Evolutionary conservation across 345 rosid species (phyloP).

Genomic region (Dimocarpus longan): DNA sequence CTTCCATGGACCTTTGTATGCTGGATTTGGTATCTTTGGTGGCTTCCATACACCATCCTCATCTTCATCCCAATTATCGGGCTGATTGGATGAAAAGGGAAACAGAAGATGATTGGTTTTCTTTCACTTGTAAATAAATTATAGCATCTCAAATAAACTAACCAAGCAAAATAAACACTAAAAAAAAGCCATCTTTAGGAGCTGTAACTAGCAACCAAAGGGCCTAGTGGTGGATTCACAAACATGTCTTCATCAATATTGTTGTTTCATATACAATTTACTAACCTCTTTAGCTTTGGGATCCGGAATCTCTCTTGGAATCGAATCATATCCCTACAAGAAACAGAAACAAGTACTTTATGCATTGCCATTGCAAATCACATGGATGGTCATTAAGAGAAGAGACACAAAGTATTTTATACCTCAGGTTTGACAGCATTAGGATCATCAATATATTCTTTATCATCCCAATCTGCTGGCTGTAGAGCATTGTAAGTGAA

Average conservation of each 20-base stretch:
- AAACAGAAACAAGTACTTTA: neutral
- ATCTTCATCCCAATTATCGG: conserved; percentile 51
- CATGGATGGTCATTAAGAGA: neutral
- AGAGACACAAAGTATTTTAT: neutral
- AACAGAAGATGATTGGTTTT: neutral
- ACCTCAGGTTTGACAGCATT: conserved; percentile 48
- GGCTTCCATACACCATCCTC: conserved; percentile 50
- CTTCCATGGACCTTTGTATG: conserved; percentile 53
- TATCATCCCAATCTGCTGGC: conserved; percentile 53
- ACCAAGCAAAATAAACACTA: neutral
- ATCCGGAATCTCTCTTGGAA: conserved; percentile 46
- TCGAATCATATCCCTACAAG: conserved; percentile 47
- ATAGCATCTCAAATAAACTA: neutral
- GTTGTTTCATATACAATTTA: neutral
- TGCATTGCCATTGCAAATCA: conserved; percentile 3
- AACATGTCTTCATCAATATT: neutral
- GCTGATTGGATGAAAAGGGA: conserved; percentile 25
- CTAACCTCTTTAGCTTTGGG: conserved; percentile 47
- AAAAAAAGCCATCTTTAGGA: neutral
- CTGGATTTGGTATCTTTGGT: conserved; percentile 49
- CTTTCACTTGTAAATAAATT: neutral
- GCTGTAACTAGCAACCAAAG: neutral
- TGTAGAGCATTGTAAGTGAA: conserved; percentile 10
- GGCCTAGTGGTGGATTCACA: neutral
- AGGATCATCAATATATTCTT: conserved; percentile 54